Evolutionary conservation across 148 eudicot genomes (phyloP), one percentile per base, ranked within the genome.

Genomic region (Simmondsia chinensis): DNA sequence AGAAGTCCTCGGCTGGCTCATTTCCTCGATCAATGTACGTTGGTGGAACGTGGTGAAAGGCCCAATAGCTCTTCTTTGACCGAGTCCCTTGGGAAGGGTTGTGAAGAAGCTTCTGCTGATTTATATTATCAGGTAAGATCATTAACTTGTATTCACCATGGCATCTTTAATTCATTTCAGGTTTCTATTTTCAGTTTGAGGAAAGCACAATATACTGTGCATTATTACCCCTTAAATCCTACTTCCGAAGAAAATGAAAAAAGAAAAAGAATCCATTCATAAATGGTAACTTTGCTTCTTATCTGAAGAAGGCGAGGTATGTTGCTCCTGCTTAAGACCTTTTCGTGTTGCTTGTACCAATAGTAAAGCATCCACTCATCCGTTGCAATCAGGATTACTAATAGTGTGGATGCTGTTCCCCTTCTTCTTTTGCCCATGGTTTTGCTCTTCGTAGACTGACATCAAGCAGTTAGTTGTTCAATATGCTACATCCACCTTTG

Each of bases 111-210:
- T 41, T 78, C 83, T 41, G 61, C 76, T 56, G 52, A 54, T 56
- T 61, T 42, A 23, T 76, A 91, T 56, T 67, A 76, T 72, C 85
- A 91, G 97, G 97, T 87, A 66, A 23, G 26, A 23, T 41, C 45
- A 41, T 43, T 14, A 3, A 33, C 9, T 29, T 14, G 2, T 63
- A n/a, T 27, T 17, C 4, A 8, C 16, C 10, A 27, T 26, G 11
- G 44, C 20, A 14, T 34, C 14, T 54, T 9, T 33, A 28, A 13
- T 37, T 14, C 4, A 7, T 20, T 40, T 10, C 10, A 4, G 9
- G 14, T 39, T 28, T 28, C 5, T 28, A 28, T 28, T 28, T 28
- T 28, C 9, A 5, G 5, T 28, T 28, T 28, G 31, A 5, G 31
- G 31, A 28, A 5, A n/a, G n/a, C n/a, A n/a, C n/a, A n/a, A n/a